phyloP scores from a whole-genome alignment of 225 moss, liverwort and hornwort species.

The Asterella californica region DNA sequence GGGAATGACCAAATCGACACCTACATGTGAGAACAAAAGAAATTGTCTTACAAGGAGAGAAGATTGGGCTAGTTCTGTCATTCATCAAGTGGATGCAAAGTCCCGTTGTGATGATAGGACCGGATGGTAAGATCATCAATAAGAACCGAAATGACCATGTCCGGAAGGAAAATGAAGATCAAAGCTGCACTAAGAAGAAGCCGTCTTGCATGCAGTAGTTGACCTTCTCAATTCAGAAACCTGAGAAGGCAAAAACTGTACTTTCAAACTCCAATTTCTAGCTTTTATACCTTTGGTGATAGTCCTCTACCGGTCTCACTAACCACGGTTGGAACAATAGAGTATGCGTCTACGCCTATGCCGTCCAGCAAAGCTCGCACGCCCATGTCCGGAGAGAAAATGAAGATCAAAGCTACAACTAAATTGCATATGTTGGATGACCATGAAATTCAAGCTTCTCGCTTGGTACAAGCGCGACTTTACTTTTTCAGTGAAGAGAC shows the following conservation, averaged over 20 bases:
- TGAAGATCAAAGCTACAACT: slow-evolving; percentile 49
- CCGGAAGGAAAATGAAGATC: too few relatives aligned
- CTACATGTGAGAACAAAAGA: slow-evolving; percentile 6
- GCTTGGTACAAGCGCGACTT: slow-evolving; percentile 52
- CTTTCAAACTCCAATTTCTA: slow-evolving; percentile 4
- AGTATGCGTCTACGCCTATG: slow-evolving; percentile 7
- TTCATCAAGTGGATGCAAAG: slow-evolving; percentile 62
- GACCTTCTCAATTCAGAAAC: slow-evolving; percentile 25
- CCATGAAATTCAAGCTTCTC: slow-evolving; percentile 62
- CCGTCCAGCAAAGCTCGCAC: slow-evolving; percentile 39
- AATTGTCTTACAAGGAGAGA: slow-evolving; percentile 28
- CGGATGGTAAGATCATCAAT: slow-evolving; percentile 57
- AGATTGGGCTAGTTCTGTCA: slow-evolving; percentile 32
- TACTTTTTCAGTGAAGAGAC: slow-evolving; percentile 58
- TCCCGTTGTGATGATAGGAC: slow-evolving; percentile 54
- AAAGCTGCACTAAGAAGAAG: not conserved
- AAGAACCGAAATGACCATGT: slow-evolving; percentile 49
- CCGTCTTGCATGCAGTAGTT: slow-evolving; percentile 15
- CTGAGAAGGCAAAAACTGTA: slow-evolving; percentile 8
- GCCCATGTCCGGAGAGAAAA: slow-evolving; percentile 57
- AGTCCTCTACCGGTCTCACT: not conserved
- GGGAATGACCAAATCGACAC: slow-evolving; percentile 14
- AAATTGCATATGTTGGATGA: slow-evolving; percentile 60
- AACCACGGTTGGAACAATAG: slow-evolving; percentile 12
- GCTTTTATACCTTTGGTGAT: not conserved